Percentiles rank a stretch among this genome's conserved stretches.
These are phyloP conservation scores for Fraxinus paxiana DNA, from an alignment of 305 asterid genomes.

Conservation along the genomic window DNA sequence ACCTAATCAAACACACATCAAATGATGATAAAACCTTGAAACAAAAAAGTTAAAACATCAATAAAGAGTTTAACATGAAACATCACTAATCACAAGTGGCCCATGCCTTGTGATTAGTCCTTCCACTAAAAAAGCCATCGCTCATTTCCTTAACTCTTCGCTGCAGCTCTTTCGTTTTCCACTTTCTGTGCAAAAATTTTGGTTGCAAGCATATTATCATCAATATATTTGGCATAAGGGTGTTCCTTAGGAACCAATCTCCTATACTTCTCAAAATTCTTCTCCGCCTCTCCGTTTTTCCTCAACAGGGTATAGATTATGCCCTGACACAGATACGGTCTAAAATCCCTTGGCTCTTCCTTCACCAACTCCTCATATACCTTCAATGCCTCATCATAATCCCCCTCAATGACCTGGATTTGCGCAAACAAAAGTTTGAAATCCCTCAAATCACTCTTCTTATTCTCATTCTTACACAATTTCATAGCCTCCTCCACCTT, in stretches of 20 bases:
- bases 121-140: not conserved
- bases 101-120: not conserved
- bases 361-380: slow-evolving; percentile 60
- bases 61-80: not conserved
- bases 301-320: slow-evolving; percentile 69
- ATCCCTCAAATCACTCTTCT: slow-evolving; percentile 53
- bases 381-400: slow-evolving; percentile 56
- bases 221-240: slow-evolving; percentile 69
- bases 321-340: slow-evolving; percentile 88
- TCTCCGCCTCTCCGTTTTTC: slow-evolving; percentile 70
- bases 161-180: slow-evolving; percentile 35
- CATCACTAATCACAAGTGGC: not conserved
- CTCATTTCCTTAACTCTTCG: not conserved
- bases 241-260: slow-evolving; percentile 78
- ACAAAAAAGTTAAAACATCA: not conserved
- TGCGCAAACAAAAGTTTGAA: slow-evolving; percentile 76
- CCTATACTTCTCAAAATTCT: slow-evolving; percentile 67
- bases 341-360: slow-evolving; percentile 88
- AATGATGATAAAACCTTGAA: not conserved
- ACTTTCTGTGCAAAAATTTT: slow-evolving; percentile 64
- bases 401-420: slow-evolving; percentile 61
- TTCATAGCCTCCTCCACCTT: slow-evolving; percentile 48
- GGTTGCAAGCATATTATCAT: slow-evolving; percentile 80
- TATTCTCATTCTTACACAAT: slow-evolving; percentile 55
- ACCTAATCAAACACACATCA: not conserved